phyloP scores from a whole-genome alignment of 306 rosid genomes.

The Benincasa hispida region DNA sequence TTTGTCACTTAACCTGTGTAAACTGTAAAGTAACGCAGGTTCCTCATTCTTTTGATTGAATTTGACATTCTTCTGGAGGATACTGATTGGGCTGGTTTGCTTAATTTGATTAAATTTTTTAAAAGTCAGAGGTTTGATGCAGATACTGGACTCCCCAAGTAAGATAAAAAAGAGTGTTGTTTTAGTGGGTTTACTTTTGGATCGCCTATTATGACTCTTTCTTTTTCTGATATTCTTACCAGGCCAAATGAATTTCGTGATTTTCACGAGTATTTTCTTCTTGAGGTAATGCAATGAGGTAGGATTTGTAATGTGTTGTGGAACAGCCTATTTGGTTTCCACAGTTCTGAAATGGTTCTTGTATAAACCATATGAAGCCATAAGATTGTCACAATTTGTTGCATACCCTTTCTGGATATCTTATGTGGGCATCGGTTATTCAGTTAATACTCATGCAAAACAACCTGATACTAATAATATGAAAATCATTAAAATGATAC shows the following conservation, averaged over 20 bases:
- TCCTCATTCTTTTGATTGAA: not conserved
- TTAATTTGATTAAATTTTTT: constrained; percentile 71
- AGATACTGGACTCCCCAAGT: constrained; percentile 97
- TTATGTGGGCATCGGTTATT: not conserved
- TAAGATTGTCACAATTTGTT: not conserved
- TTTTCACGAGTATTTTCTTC: constrained; percentile 90
- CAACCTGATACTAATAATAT: not conserved
- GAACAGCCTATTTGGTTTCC: constrained; percentile 17
- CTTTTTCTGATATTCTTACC: constrained; percentile 26
- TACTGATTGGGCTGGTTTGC: constrained; percentile 83
- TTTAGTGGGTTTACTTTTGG: not conserved
- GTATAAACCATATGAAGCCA: not conserved
- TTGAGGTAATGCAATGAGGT: constrained; percentile 99
- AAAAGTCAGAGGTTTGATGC: constrained; percentile 79
- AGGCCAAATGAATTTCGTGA: constrained; percentile 98
- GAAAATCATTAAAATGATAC: not conserved
- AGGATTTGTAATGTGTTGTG: constrained; percentile 59
- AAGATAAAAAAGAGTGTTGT: constrained; percentile 18
- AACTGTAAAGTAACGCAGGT: not conserved
- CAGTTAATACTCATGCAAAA: not conserved
- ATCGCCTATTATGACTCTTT: constrained; percentile 1
- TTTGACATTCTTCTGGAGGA: constrained; percentile 41
- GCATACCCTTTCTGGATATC: not conserved
- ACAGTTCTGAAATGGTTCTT: not conserved
- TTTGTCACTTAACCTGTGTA: not conserved